These are phyloP conservation scores for Magnaporthales sp. DNA, from an alignment of 2,329 filamentous ascomycete genomes.

Conservation along the genomic window DNA sequence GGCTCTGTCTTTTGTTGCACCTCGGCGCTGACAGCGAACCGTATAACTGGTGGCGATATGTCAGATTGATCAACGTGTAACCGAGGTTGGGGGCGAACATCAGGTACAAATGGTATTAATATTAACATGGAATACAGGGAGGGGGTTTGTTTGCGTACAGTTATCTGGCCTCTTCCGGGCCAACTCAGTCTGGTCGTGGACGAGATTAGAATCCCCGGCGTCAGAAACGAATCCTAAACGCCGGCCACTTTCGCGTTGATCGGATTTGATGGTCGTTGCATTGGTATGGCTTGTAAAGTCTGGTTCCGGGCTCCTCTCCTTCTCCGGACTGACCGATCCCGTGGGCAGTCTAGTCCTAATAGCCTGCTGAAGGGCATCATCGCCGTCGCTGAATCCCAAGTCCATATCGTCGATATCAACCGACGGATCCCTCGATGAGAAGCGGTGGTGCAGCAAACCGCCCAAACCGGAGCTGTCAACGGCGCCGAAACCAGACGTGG, in stretches of 20 bases:
- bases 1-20: constrained; percentile 81
- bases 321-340: constrained; percentile 48
- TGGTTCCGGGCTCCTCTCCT: constrained; percentile 39
- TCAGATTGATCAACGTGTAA: background rate
- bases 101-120: too few species aligned
- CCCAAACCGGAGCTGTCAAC: constrained; percentile 13
- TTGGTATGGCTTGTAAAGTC: constrained; percentile 20
- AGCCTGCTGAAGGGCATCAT: constrained; percentile 38
- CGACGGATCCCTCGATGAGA: constrained; percentile 16
- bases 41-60: constrained; percentile 56
- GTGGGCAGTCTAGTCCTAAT: constrained; percentile 45
- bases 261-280: constrained; percentile 28
- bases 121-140: constrained; percentile 13
- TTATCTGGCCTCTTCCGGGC: constrained; percentile 27
- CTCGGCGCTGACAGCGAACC: constrained; percentile 79
- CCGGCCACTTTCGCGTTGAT: constrained; percentile 11
- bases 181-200: background rate
- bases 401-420: constrained; percentile 7
- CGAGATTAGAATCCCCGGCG: constrained; percentile 6
- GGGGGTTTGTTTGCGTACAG: constrained; percentile 29
- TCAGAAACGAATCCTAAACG: constrained; percentile 8
- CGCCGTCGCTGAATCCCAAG: constrained; percentile 14
- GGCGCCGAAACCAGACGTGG: constrained; percentile 29
- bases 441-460: constrained; percentile 9
- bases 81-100: too few species aligned